Conservation (phyloP, 192 early-diverging fungal genomes). For the Podila epigama region DNA sequence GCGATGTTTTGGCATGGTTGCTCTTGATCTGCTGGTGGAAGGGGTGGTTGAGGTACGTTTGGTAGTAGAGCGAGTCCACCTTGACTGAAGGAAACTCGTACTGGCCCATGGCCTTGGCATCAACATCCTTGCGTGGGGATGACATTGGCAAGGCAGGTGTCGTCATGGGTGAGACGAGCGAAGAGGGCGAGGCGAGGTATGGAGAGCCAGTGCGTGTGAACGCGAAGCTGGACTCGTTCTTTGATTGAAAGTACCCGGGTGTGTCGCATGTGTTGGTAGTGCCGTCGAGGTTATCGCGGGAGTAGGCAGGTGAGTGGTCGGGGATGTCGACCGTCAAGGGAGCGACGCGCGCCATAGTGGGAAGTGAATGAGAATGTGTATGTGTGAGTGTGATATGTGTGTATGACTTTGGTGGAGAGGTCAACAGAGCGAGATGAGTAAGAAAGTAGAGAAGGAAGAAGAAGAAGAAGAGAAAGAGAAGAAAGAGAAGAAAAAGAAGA, state of each 20-base stretch:
- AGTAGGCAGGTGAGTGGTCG: neutral
- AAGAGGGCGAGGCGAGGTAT: neutral
- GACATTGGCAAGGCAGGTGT: neutral
- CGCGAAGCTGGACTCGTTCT: neutral
- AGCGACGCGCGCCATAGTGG: neutral
- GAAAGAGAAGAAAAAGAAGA: neutral
- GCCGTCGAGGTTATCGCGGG: neutral
- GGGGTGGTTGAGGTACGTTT: slow-evolving; percentile 32
- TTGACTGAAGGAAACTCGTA: slow-evolving; percentile 19
- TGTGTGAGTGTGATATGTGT: neutral
- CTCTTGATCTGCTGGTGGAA: slow-evolving; percentile 10
- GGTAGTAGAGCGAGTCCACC: slow-evolving; percentile 25
- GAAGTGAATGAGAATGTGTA: no score
- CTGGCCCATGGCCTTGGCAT: neutral
- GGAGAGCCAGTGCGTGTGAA: neutral
- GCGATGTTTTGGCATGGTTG: neutral
- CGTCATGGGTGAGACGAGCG: neutral
- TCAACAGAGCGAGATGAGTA: neutral
- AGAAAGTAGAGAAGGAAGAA: neutral
- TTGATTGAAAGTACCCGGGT: neutral
- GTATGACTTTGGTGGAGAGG: neutral
- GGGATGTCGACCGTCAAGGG: neutral
- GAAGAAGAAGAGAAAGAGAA: neutral
- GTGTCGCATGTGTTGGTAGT: no score
- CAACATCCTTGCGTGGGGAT: neutral